A percentile compares a stretch with the other conserved stretches of the same genome.
These are phyloP conservation scores for Thozetella sp. DNA, from an alignment of 495 filamentous ascomycete species.

Conservation along the genomic window DNA sequence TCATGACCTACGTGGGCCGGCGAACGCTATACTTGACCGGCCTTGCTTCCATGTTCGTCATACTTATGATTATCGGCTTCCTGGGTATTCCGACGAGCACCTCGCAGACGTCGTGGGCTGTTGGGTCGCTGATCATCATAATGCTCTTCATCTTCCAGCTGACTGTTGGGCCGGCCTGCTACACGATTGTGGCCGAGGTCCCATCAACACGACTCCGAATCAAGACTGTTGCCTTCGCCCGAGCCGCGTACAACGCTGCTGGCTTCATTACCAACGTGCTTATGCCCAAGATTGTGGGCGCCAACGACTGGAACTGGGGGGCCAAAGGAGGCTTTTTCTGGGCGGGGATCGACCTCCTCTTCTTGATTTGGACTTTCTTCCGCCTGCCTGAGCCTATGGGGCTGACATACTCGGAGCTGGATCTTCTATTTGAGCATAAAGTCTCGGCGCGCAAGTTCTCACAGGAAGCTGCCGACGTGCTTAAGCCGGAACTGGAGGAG, in stretches of 20 bases:
- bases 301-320: constrained; percentile 43
- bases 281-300: constrained; percentile 56
- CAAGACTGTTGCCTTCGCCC: constrained; percentile 51
- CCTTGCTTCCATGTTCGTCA: constrained; percentile 55
- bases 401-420: constrained; percentile 51
- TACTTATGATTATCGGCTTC: constrained; percentile 72
- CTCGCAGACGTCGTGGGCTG: neutral
- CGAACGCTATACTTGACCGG: constrained; percentile 72
- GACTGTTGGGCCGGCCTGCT: constrained; percentile 3
- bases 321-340: constrained; percentile 49
- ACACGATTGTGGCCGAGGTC: constrained; percentile 5
- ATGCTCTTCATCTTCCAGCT: constrained; percentile 4
- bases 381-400: constrained; percentile 27
- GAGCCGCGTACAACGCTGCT: constrained; percentile 45
- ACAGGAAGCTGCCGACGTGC: constrained; percentile 1
- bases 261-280: constrained; percentile 51
- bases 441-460: constrained; percentile 44
- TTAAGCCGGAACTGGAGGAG: neutral
- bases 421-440: constrained; percentile 48
- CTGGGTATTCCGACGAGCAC: constrained; percentile 51
- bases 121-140: neutral
- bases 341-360: constrained; percentile 44
- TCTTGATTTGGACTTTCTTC: constrained; percentile 27
- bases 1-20: constrained; percentile 72
- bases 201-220: constrained; percentile 31